phyloP scores from a whole-genome alignment of 2,329 filamentous ascomycete genomes.

The Elsinoe arachidis region DNA sequence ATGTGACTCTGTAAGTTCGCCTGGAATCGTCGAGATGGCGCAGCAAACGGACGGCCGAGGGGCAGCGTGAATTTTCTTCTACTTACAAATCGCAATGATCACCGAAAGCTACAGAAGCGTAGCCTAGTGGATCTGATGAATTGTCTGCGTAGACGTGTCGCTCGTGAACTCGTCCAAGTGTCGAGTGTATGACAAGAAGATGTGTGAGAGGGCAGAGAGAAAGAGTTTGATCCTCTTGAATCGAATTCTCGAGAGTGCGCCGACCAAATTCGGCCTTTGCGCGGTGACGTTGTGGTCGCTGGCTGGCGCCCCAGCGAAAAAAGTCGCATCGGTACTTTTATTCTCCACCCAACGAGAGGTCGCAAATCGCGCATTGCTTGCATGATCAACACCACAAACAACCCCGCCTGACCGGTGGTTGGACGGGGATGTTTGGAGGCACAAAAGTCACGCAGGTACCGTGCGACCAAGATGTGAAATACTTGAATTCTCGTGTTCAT shows the following conservation, averaged over 20 bases:
- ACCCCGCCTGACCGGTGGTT: neutral
- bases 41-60: neutral
- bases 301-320: slow-evolving; percentile 7
- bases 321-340: neutral
- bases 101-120: neutral
- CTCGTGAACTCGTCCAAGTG: neutral
- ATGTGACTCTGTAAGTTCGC: neutral
- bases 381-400: neutral
- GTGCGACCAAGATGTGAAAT: neutral
- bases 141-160: neutral
- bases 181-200: neutral
- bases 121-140: neutral
- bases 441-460: neutral
- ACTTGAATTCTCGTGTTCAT: neutral
- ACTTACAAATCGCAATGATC: slow-evolving; percentile 1
- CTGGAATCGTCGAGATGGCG: neutral
- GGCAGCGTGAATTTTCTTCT: neutral
- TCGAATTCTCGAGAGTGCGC: neutral
- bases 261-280: slow-evolving; percentile 5
- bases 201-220: neutral
- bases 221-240: neutral
- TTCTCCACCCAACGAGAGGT: slow-evolving; percentile 10
- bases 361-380: slow-evolving; percentile 9
- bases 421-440: neutral
- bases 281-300: slow-evolving; percentile 1